These are phyloP conservation scores for Stellera chamaejasme DNA, from an alignment of 345 rosid genomes.

Conservation along the genomic window DNA sequence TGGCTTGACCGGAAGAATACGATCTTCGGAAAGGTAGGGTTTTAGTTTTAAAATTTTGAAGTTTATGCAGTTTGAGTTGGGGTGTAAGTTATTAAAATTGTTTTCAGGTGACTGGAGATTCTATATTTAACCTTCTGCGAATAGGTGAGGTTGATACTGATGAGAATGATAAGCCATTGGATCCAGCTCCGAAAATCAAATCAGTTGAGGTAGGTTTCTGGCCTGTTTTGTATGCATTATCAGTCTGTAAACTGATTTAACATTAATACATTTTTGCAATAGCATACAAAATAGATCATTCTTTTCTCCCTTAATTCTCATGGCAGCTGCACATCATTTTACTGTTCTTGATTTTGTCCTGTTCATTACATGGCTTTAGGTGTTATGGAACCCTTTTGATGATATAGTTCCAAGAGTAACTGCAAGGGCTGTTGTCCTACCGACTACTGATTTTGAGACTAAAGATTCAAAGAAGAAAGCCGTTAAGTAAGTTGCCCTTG, in stretches of 20 bases:
- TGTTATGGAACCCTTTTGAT: constrained; percentile 92
- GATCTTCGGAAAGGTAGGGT: constrained; percentile 68
- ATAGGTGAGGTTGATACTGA: constrained; percentile 76
- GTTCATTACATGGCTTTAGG: constrained; percentile 29
- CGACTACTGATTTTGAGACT: constrained; percentile 32
- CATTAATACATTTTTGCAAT: no score
- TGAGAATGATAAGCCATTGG: constrained; percentile 67
- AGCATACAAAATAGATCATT: neutral
- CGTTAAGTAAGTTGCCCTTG: constrained; percentile 50
- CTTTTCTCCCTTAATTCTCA: neutral
- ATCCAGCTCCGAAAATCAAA: constrained; percentile 61
- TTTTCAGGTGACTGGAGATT: constrained; percentile 78
- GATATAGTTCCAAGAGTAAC: constrained; percentile 72
- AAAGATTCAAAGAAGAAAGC: constrained; percentile 60
- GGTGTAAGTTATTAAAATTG: constrained; percentile 12
- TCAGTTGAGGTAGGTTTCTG: constrained; percentile 62
- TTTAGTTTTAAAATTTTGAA: constrained; percentile 4
- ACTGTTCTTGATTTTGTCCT: no score
- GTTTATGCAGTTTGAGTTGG: constrained; percentile 6
- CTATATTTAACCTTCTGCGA: constrained; percentile 67
- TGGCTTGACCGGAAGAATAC: constrained; percentile 86
- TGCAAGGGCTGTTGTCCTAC: constrained; percentile 24
- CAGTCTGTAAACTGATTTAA: no score
- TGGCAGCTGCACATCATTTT: neutral
- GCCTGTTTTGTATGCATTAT: no score